Evolutionary conservation across 139 green algal genomes (phyloP), one percentile per base, ranked within the genome.

Genomic region (Ulvella scutata): DNA sequence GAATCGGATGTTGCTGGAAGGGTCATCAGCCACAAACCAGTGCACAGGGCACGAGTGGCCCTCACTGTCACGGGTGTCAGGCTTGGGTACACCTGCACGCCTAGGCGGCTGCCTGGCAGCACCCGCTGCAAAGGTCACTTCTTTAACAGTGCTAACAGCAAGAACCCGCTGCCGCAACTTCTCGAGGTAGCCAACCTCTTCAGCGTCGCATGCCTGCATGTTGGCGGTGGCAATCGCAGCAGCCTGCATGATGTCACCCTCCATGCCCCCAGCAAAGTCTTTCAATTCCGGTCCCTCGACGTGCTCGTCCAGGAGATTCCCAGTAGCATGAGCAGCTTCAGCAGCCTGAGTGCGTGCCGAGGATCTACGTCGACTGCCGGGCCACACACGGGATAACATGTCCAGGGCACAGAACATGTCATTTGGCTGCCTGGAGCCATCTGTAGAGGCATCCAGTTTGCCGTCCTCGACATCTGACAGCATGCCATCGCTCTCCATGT

Each of bases 11-110:
- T 84, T 43, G 2, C 67, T 79, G 0, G 78, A 73, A 3, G 78
- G 17, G 72, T 94, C 85, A 74, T 97, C 92, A n/a, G 77, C 85
- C 29, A 96, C 88, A 80, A 90, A 96, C 91, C 90, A 96, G 78
- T 91, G 82, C 2, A 74, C 83, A 23, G 89, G 87, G 74, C 81
- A 89, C 17, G 75, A 31, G 23, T 67, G 51, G 51, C 51, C 51
- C 4, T 67, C 51, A 26, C 51, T 67, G 51, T 67, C 51, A 26
- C 51, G 51, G 9, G 51, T 67, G 51, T 67, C 51, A n/a, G 51
- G 51, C 51, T 67, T 67, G 51, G 21, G 17, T 0, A 59, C 40
- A 17, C 20, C n/a, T 26, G 20, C 51, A 6, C 51, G 51, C 51
- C 33, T n/a, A 9, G 51, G 51, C 10, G 51, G 51, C 51, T 67